Conservation (phyloP, 352 stramenopile species). For the Phytophthora fragariaefolia region DNA sequence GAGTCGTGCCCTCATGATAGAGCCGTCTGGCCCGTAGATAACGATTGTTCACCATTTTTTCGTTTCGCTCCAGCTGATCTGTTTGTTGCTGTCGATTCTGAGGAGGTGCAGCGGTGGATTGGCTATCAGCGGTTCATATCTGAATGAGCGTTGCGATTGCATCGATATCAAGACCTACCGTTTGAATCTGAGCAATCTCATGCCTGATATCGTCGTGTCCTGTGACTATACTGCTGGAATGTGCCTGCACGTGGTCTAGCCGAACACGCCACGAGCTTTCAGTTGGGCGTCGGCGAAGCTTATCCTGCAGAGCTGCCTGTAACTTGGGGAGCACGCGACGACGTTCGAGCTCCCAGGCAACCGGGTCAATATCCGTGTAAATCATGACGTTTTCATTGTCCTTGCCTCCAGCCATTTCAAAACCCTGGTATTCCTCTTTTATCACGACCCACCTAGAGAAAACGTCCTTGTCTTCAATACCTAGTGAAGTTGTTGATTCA, state of each 20-base stretch:
- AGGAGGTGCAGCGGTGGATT: neutral
- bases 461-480: conserved; percentile 35
- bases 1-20: conserved; percentile 37
- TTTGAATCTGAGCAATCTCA: conserved; percentile 34
- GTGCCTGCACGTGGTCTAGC: conserved; percentile 37
- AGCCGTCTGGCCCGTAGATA: conserved; percentile 32
- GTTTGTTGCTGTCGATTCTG: conserved; percentile 29
- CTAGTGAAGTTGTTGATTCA: conserved; percentile 43
- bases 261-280: conserved; percentile 40
- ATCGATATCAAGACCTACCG: conserved; percentile 23
- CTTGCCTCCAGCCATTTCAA: neutral
- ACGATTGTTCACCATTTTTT: conserved; percentile 48
- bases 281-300: conserved; percentile 14
- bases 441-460: conserved; percentile 55
- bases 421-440: conserved; percentile 35
- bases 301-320: conserved; percentile 31
- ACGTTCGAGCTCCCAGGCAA: conserved; percentile 47
- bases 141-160: neutral
- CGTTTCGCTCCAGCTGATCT: conserved; percentile 36
- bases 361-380: conserved; percentile 44
- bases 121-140: neutral
- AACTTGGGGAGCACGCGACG: conserved; percentile 49
- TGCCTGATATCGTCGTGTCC: conserved; percentile 12
- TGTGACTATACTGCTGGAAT: conserved; percentile 28
- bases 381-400: conserved; percentile 46